phyloP scores from a whole-genome alignment of 257 asterid species.

The Forsythia suspensa region DNA sequence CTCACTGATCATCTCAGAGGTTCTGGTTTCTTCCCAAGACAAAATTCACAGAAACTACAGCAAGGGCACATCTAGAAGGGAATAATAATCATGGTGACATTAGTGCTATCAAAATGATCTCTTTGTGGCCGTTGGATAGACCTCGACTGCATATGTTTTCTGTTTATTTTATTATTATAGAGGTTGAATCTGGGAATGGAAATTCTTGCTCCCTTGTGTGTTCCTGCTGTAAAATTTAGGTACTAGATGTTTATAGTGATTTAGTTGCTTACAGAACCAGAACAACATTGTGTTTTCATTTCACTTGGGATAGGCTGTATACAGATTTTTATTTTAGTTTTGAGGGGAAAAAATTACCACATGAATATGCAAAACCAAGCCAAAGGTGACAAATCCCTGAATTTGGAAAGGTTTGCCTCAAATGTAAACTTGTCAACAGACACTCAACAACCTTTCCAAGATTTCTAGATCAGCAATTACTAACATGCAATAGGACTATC shows the following conservation, averaged over 20 bases:
- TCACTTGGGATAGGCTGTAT: constrained; percentile 21
- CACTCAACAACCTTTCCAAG: no score
- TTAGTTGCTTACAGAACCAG: constrained; percentile 46
- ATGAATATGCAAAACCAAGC: no score
- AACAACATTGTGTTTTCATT: neutral
- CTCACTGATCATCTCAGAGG: constrained; percentile 64
- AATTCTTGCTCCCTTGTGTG: constrained; percentile 35
- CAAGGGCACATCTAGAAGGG: constrained; percentile 52
- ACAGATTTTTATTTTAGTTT: constrained; percentile 26
- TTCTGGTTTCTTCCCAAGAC: constrained; percentile 70
- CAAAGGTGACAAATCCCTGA: no score
- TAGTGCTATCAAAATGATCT: constrained; percentile 2
- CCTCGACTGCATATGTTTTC: constrained; percentile 24
- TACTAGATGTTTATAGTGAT: constrained; percentile 52
- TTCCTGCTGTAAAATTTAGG: constrained; percentile 54
- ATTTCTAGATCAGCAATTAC: no score
- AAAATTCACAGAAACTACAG: constrained; percentile 54
- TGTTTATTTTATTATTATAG: constrained; percentile 34
- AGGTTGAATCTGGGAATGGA: constrained; percentile 31
- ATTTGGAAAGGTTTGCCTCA: no score
- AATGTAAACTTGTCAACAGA: no score
- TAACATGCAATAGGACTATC: no score
- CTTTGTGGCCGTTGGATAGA: constrained; percentile 22
- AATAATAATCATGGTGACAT: constrained; percentile 20
- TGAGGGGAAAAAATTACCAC: neutral